These are phyloP conservation scores for Cryphonectria japonica DNA, from an alignment of 2,329 filamentous ascomycete species.

Conservation along the genomic window DNA sequence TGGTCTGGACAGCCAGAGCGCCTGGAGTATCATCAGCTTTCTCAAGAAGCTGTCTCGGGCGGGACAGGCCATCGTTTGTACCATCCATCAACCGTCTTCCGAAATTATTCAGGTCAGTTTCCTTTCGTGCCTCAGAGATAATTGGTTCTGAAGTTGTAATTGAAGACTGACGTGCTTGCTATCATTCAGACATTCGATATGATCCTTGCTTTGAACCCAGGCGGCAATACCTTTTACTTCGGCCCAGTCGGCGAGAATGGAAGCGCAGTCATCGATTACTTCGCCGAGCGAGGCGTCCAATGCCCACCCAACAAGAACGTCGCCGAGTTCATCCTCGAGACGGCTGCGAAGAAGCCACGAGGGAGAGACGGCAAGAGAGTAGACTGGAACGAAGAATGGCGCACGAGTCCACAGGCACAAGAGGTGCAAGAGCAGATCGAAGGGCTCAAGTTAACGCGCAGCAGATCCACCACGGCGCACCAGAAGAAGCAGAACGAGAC, in stretches of 20 bases:
- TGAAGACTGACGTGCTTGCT: constrained; percentile 52
- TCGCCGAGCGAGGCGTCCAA: constrained; percentile 60
- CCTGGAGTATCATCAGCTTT: constrained; percentile 72
- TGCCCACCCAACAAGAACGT: constrained; percentile 58
- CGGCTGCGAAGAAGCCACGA: constrained; percentile 42
- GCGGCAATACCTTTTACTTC: constrained; percentile 72
- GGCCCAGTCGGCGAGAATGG: constrained; percentile 72
- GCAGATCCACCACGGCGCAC: constrained; percentile 52
- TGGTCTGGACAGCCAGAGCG: constrained; percentile 73
- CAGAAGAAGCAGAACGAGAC: constrained; percentile 17
- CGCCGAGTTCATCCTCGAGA: constrained; percentile 66
- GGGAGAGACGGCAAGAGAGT: constrained; percentile 50
- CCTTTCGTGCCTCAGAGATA: constrained; percentile 33
- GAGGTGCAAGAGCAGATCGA: constrained; percentile 39
- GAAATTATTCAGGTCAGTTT: constrained; percentile 41
- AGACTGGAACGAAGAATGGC: constrained; percentile 45
- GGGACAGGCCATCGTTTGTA: constrained; percentile 49
- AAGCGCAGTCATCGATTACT: constrained; percentile 55
- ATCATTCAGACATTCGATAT: constrained; percentile 56
- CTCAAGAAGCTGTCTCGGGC: constrained; percentile 63
- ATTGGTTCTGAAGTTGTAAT: constrained; percentile 70
- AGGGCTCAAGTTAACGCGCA: constrained; percentile 48
- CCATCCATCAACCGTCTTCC: constrained; percentile 51
- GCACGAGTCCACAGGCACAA: constrained; percentile 39
- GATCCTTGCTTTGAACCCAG: constrained; percentile 60